Percentiles rank a stretch among this genome's conserved stretches.
Evolutionary conservation across 352 stramenopile species (phyloP).

Genomic region (Elongisporangium anandrum): DNA sequence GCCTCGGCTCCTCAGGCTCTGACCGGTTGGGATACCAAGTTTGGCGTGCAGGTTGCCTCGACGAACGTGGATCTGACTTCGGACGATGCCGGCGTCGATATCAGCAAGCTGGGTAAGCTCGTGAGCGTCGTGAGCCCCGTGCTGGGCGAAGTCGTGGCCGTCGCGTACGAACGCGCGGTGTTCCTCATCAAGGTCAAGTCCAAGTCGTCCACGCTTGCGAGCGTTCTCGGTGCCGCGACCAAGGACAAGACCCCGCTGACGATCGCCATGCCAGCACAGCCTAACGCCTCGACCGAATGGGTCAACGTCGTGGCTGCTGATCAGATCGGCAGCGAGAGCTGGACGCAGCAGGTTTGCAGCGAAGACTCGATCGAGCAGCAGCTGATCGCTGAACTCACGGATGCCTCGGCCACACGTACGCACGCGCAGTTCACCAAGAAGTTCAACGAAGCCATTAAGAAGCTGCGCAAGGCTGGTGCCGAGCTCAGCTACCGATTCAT

Average conservation of each 20-base stretch:
- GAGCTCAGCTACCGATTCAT: conserved; percentile 57
- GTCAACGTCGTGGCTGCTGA: conserved; percentile 23
- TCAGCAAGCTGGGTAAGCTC: conserved; percentile 33
- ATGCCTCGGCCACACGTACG: conserved; percentile 32
- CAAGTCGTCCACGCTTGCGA: conserved; percentile 68
- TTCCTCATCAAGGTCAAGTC: conserved; percentile 66
- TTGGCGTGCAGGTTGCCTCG: conserved; percentile 55
- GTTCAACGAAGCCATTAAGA: conserved; percentile 38
- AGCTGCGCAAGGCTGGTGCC: conserved; percentile 7
- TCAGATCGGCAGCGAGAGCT: conserved; percentile 19
- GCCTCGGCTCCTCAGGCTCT: conserved; percentile 33
- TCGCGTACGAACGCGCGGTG: conserved; percentile 52
- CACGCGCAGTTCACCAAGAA: conserved; percentile 40
- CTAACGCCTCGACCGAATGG: conserved; percentile 46
- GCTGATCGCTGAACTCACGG: conserved; percentile 44
- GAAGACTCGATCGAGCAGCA: conserved; percentile 46
- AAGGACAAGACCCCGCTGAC: background rate
- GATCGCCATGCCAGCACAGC: conserved; percentile 21
- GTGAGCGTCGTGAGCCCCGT: conserved; percentile 45
- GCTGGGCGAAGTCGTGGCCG: conserved; percentile 56
- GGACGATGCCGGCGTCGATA: conserved; percentile 18
- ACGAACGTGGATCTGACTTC: conserved; percentile 32
- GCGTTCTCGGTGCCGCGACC: conserved; percentile 49
- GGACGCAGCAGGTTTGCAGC: conserved; percentile 45
- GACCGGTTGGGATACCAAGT: conserved; percentile 70